Conservation (phyloP, 805 yeast species). For the Yamadazyma scolyti region DNA sequence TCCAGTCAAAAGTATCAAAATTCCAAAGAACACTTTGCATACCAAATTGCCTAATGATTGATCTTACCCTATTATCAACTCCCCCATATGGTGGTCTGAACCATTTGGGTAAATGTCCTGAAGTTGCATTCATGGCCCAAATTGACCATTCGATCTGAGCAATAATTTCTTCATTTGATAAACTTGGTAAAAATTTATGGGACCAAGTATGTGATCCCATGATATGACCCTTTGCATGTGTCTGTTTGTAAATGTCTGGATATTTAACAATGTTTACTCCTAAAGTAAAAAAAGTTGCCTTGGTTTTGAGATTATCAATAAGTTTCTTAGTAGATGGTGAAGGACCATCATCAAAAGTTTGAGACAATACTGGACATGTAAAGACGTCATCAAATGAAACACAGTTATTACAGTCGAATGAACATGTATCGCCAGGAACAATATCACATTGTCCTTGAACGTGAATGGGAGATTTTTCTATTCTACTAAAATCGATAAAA, state of each 20-base stretch:
- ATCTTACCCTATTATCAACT: slow-evolving; percentile 78
- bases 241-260: slow-evolving; percentile 66
- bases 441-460: slow-evolving; percentile 56
- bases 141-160: slow-evolving; percentile 94
- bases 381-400: slow-evolving; percentile 70
- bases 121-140: slow-evolving; percentile 98
- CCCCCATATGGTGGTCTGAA: slow-evolving; percentile 98
- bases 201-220: slow-evolving; percentile 92
- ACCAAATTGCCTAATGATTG: slow-evolving; percentile 79
- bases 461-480: slow-evolving; percentile 49
- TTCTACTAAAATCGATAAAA: slow-evolving; percentile 53
- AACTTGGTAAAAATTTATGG: slow-evolving; percentile 76
- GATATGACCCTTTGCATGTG: slow-evolving; percentile 64
- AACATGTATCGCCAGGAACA: slow-evolving; percentile 53
- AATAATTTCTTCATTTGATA: slow-evolving; percentile 74
- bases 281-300: slow-evolving; percentile 78
- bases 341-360: slow-evolving; percentile 96
- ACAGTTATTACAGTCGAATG: slow-evolving; percentile 85
- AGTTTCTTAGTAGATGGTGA: slow-evolving; percentile 64
- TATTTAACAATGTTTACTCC: slow-evolving; percentile 76
- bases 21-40: slow-evolving; percentile 90
- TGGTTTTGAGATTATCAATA: slow-evolving; percentile 46
- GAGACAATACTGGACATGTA: slow-evolving; percentile 72
- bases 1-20: slow-evolving; percentile 90
- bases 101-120: slow-evolving; percentile 82